A percentile compares a stretch with the other conserved stretches of the same genome.
Conservation (phyloP, 805 yeast genomes). For the Yarrowia porcina region DNA sequence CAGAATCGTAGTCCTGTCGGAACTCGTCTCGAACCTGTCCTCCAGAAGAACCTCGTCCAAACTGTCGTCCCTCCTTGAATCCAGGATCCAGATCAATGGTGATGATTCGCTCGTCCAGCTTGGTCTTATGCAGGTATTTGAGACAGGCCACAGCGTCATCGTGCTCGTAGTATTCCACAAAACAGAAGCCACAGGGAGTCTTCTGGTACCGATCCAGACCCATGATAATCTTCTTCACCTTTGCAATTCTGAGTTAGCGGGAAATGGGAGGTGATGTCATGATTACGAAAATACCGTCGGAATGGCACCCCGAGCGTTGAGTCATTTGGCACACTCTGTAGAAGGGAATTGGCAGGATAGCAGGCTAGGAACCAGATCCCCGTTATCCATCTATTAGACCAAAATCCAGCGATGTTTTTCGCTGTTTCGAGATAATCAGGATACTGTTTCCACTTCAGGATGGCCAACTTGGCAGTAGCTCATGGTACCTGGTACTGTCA, state of each 20-base stretch:
- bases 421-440: too few relatives aligned
- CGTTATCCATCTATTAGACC: too few relatives aligned
- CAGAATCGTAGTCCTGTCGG: constrained; percentile 45
- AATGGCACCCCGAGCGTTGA: too few relatives aligned
- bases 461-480: too few relatives aligned
- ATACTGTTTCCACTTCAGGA: too few relatives aligned
- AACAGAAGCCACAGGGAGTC: constrained; percentile 97
- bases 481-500: too few relatives aligned
- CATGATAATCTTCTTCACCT: constrained; percentile 79
- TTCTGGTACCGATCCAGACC: constrained; percentile 86
- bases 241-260: constrained; percentile 47
- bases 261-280: too few relatives aligned
- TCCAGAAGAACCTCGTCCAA: constrained; percentile 88
- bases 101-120: constrained; percentile 75
- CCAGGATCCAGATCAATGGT: constrained; percentile 95
- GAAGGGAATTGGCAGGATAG: too few relatives aligned
- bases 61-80: constrained; percentile 91
- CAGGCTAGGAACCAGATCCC: too few relatives aligned
- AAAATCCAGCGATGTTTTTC: too few relatives aligned
- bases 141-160: constrained; percentile 77
- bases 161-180: constrained; percentile 69
- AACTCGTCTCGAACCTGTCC: constrained; percentile 83
- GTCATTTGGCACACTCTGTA: too few relatives aligned
- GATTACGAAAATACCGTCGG: too few relatives aligned
- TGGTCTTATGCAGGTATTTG: constrained; percentile 76